Evolutionary conservation across 148 eudicot genomes (phyloP), one percentile per base, ranked within the genome.

Genomic region (Rhododendron henanense): DNA sequence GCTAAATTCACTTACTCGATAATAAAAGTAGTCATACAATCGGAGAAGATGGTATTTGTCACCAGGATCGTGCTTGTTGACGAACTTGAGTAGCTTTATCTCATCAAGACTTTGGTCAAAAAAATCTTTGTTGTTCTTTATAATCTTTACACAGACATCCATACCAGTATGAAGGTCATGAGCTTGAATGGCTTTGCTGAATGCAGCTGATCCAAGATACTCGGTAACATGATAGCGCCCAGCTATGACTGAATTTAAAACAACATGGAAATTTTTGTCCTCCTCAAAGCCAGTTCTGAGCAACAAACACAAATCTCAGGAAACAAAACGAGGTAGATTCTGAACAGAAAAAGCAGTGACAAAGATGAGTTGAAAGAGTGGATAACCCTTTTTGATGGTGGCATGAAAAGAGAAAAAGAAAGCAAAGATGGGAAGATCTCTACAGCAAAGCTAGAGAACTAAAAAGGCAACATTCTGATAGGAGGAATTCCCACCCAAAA

Each of bases 21-120:
- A 97, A 87, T 97, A 97, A 84, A 97, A 97, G 89, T 97, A 97
- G 88, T 97, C 99, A 87, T 97, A 97, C 88, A 97, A 84, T 83
- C 99, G 95, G 82, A 97, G 99, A 87, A 95, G 69, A 88, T 97
- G 99, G 84, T 92, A 91, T 90, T 91, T 97, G 94, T 97, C 99
- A 76, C 87, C 98, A 84, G 99, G 99, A 90, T 97, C 99, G 87
- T 95, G 94, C 88, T 92, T 94, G 94, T 97, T 97, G 81, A 97
- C 93, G 90, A 79, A 95, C 90, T 97, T 97, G 87, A 97, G 99
- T 85, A 97, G 98, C 92, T 97, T 97, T 87, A 97, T 97, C 89
- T 97, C 99, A 87, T 97, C 99, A 88, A 97, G 99, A 90, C 99
- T 97, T 91, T 97, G 99, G 89, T 97, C 99, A 90, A 97, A 97